phyloP scores from a whole-genome alignment of 495 filamentous ascomycete genomes.

The Cenococcum geophilum region DNA sequence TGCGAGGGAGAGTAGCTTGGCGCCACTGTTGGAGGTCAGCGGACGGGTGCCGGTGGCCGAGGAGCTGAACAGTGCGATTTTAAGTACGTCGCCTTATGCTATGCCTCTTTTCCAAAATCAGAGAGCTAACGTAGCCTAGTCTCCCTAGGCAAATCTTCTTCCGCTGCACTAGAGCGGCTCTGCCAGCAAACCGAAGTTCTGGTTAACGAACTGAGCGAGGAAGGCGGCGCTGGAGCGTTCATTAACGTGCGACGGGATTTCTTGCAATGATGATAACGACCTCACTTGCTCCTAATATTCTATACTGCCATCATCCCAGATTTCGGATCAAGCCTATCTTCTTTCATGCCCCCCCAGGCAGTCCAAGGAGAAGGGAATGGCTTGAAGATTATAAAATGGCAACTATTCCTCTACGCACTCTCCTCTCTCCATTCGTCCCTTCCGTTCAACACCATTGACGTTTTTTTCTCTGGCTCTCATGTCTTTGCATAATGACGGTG shows the following conservation, averaged over 20 bases:
- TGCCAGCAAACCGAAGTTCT: constrained; percentile 83
- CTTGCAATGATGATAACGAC: constrained; percentile 13
- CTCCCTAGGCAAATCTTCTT: constrained; percentile 81
- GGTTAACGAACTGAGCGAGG: constrained; percentile 71
- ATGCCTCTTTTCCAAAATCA: not conserved
- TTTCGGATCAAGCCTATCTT: too few relatives aligned
- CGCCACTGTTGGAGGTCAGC: constrained; percentile 69
- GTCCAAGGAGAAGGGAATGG: too few relatives aligned
- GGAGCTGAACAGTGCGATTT: constrained; percentile 88
- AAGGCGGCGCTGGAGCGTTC: constrained; percentile 81
- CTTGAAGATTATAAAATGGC: too few relatives aligned
- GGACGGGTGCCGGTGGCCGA: constrained; percentile 80
- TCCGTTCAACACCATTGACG: too few relatives aligned
- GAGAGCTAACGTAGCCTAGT: constrained; percentile 47
- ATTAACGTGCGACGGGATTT: constrained; percentile 57
- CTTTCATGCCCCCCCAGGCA: too few relatives aligned
- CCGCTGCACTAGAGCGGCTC: constrained; percentile 78
- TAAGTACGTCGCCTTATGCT: constrained; percentile 54
- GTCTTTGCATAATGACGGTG: too few relatives aligned
- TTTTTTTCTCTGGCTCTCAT: too few relatives aligned
- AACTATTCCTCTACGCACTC: too few relatives aligned
- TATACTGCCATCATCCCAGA: too few relatives aligned
- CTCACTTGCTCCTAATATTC: not conserved
- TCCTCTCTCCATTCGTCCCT: too few relatives aligned
- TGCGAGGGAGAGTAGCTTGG: constrained; percentile 64